Base-by-base conservation (phyloP, 1,139 yeast genomes). In the Candida mesenterica region DNA sequence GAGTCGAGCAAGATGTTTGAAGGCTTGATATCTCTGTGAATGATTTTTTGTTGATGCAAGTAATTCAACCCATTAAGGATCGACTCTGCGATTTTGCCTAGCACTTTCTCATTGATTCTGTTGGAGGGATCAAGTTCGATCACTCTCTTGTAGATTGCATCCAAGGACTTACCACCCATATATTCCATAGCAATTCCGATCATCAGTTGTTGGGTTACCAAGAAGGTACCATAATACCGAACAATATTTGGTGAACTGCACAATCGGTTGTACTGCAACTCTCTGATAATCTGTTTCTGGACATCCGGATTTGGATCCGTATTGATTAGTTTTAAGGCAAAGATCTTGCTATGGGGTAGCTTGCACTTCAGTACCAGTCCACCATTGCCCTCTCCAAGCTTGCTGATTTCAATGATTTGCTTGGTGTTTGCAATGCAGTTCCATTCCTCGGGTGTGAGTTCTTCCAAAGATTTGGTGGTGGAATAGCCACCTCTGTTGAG, bases 131-230 rank as follows among this genome's bases (percentile, higher is more conserved):
- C 75, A 38, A 87, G 69, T 45, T 68, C 72, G 6, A 65, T 59
- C n/a, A 68, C 74, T 32, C 72, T 55, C 43, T 84, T 83, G 63
- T 90, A 89, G n/a, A 90, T 80, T 2, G 96, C 89, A 53, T 92
- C 97, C 38, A 92, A 63, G 3, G 96, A 86, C 31, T 79, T 77
- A 1, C 97, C 97, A 19, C 90, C 96, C 88, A 95, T 92, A 57
- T 77, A 92, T 58, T 92, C 98, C 97, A 92, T 92, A 30, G 96
- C 90, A 24, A 92, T 92, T 3, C 75, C 75, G 31, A 92, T 89
- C 55, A 87, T 79, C 24, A 89, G 86, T 44, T 76, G 79, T 41
- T 77, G 76, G 49, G 82, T 88, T 46, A 85, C 79, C 48, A 87
- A 67, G 55, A 87, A 92, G 41, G 96, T 89, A 3, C 98, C 97